phyloP scores from a whole-genome alignment of 2,329 filamentous ascomycete genomes.

The Macrophomina pseudophaseolina region DNA sequence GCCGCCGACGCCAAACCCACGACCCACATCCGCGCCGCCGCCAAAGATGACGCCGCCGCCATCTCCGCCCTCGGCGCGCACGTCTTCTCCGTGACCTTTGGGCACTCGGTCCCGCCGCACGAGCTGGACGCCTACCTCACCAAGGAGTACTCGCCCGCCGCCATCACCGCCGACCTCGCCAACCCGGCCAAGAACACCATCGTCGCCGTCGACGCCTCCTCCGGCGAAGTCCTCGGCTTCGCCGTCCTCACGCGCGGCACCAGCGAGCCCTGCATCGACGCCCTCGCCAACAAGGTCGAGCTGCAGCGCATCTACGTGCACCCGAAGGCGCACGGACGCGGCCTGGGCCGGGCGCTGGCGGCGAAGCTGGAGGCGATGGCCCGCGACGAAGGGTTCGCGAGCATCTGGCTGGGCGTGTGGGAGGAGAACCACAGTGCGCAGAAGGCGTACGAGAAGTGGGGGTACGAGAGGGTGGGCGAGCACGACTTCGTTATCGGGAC shows the following conservation, averaged over 20 bases:
- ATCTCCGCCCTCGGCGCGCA: constrained; percentile 34
- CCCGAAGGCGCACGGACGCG: constrained; percentile 42
- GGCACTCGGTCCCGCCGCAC: constrained; percentile 46
- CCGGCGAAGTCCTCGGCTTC: constrained; percentile 43
- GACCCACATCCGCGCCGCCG: constrained; percentile 35
- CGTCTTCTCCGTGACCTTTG: constrained; percentile 50
- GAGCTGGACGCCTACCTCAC: constrained; percentile 48
- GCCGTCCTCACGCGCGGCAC: constrained; percentile 46
- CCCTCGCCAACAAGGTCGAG: constrained; percentile 42
- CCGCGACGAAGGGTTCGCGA: constrained; percentile 42
- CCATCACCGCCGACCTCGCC: constrained; percentile 35
- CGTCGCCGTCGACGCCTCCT: constrained; percentile 31
- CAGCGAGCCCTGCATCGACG: constrained; percentile 1
- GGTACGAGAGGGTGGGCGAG: constrained; percentile 47
- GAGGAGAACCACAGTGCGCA: constrained; percentile 51
- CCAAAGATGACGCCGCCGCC: constrained; percentile 34
- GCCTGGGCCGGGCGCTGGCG: constrained; percentile 44
- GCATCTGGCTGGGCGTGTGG: constrained; percentile 57
- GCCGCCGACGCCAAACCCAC: background rate
- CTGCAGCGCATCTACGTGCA: constrained; percentile 53
- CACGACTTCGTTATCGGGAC: constrained; percentile 52
- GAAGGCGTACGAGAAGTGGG: constrained; percentile 49
- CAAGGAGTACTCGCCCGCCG: constrained; percentile 41
- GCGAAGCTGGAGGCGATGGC: constrained; percentile 35
- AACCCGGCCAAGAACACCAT: constrained; percentile 35